Base-by-base conservation (phyloP, 495 filamentous ascomycete genomes). In the Hyphodiscus hymeniophilus region DNA sequence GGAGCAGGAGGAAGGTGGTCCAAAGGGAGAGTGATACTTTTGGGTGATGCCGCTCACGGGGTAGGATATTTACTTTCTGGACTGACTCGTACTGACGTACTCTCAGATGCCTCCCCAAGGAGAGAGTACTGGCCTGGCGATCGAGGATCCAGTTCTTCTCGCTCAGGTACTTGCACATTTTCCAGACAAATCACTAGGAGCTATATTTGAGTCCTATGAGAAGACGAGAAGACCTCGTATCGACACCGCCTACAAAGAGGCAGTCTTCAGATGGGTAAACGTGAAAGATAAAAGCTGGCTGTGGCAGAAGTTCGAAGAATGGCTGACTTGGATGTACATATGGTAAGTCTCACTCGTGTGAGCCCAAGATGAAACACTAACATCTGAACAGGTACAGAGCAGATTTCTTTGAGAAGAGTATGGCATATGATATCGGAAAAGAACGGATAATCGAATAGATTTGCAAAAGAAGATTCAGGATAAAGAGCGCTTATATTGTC, bases 21-120 rank as follows among this genome's bases (percentile, higher is more conserved):
- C 28, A 68, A 60, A 20, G 66, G 71, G 13, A 65, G 70, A 13
- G 67, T 69, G 0, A 66, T 81, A 41, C 48, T 81, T 12, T 54
- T 81, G 5, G 76, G 75, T 8, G 76, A 81, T 61, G 69, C 75
- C 34, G 76, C 76, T n/a, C 77, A 81, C 61, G 79, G 76, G 6
- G 74, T 77, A 66, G 18, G 73, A 69, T 17, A 11, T 23, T 21
- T 16, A 34, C 34, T n/a, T 15, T 18, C 13, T 18, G 13, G 15
- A 5, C 13, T 36, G 34, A 36, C 4, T 28, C 26, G 26, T 28
- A 36, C 15, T 36, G 24, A 45, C 17, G 36, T 47, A 38, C 6
- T 12, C 17, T 11, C 17, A 68, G 60, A 80, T 81, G 77, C 77
- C 78, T 1, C 79, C 78, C 3, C 73, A 77, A 18, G 77, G 79